phyloP scores from a whole-genome alignment of 192 early-diverging fungal species.

The Mycoemilia scoparia region DNA sequence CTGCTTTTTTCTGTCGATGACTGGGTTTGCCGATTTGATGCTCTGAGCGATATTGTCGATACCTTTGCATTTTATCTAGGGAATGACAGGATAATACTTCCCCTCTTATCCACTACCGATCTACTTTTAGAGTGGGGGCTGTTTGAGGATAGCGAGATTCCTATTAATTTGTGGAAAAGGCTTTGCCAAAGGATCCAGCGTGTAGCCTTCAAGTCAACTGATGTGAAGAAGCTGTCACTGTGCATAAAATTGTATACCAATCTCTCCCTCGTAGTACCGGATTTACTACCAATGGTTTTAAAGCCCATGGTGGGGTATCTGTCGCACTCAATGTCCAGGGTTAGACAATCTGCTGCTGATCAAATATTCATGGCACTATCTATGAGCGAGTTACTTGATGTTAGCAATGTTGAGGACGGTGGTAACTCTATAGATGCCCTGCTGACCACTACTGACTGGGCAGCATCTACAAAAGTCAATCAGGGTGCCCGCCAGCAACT shows the following conservation, averaged over 20 bases:
- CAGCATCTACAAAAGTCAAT: background rate
- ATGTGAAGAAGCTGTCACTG: conserved; percentile 13
- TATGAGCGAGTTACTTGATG: background rate
- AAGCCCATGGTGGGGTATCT: background rate
- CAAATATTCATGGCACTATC: background rate
- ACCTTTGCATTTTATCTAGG: too few relatives aligned
- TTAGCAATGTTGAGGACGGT: background rate
- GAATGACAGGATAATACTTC: too few relatives aligned
- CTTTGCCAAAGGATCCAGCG: conserved; percentile 19
- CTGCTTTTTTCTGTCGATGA: too few relatives aligned
- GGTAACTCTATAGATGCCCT: background rate
- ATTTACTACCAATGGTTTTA: background rate
- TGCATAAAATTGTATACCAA: conserved; percentile 27
- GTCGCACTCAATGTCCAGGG: background rate
- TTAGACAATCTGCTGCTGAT: background rate
- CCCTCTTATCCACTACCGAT: too few relatives aligned
- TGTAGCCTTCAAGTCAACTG: conserved; percentile 18
- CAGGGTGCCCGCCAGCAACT: background rate
- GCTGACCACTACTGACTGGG: background rate
- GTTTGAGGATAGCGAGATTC: background rate
- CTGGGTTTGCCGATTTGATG: too few relatives aligned
- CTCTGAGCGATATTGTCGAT: too few relatives aligned
- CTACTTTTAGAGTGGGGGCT: too few relatives aligned
- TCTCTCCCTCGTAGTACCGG: conserved; percentile 9
- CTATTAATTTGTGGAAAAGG: conserved; percentile 15